phyloP scores from a whole-genome alignment of 2,329 filamentous ascomycete species.

The Cercospora beticola region DNA sequence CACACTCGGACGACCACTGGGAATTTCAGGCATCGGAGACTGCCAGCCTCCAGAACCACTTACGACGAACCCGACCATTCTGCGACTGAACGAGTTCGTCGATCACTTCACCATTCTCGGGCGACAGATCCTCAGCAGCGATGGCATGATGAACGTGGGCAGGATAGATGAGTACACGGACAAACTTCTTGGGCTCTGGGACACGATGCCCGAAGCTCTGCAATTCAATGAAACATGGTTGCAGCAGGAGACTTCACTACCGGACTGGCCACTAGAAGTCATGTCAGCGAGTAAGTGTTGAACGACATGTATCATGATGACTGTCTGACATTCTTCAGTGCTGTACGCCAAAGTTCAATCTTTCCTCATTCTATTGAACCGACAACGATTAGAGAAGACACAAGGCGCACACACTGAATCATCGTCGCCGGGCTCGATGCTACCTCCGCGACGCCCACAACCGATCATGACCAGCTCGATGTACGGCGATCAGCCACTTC shows the following conservation, averaged over 20 bases:
- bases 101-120: slow-evolving; percentile 51
- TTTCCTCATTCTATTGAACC: slow-evolving; percentile 51
- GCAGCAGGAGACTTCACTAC: slow-evolving; percentile 39
- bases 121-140: slow-evolving; percentile 48
- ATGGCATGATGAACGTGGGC: slow-evolving; percentile 42
- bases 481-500: slow-evolving; percentile 27
- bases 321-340: slow-evolving; percentile 32
- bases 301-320: background rate
- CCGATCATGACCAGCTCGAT: slow-evolving; percentile 18
- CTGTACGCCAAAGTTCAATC: slow-evolving; percentile 51
- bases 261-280: slow-evolving; percentile 50
- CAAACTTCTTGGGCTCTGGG: slow-evolving; percentile 43
- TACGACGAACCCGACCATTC: slow-evolving; percentile 45
- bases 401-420: slow-evolving; percentile 24
- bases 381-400: slow-evolving; percentile 44
- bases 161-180: slow-evolving; percentile 52
- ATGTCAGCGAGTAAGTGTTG: slow-evolving; percentile 46
- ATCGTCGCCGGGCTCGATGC: slow-evolving; percentile 24
- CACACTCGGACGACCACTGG: slow-evolving; percentile 50
- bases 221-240: slow-evolving; percentile 51
- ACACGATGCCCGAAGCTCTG: slow-evolving; percentile 49
- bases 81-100: slow-evolving; percentile 49
- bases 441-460: slow-evolving; percentile 20
- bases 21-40: slow-evolving; percentile 52
- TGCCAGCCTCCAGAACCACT: slow-evolving; percentile 49